Evolutionary conservation across 805 yeast genomes (phyloP), one percentile per base, ranked within the genome.

Genomic region (Pichia pseudocactophila): DNA sequence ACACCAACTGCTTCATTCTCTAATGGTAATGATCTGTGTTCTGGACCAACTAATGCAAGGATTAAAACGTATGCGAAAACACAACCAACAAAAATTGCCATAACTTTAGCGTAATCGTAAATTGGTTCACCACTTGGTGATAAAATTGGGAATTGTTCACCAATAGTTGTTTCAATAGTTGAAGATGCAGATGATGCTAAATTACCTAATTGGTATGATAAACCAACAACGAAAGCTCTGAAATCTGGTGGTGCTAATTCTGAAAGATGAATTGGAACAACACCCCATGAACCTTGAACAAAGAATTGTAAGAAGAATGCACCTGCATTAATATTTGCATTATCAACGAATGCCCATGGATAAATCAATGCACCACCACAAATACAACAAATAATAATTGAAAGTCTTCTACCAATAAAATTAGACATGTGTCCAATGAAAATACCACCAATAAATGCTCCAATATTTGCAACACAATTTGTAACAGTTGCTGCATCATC

Each of bases 251-350:
- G 80, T 33, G 81, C 69, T 47, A 80, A 65, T 58, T 77, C 83
- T 3, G 77, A 66, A 41, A 79, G 62, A 58, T 78, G 81, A 44
- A 76, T 67, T 41, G 84, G 84, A 41, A 73, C 66, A 34, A 76
- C 78, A 51, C 84, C 84, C 80, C 82, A 79, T 22, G 79, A 76
- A 53, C 84, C 84, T 61, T 77, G 82, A 41, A 79, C 82, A 46
- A 71, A 74, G 54, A 73, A 73, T 54, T 78, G 83, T 45, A 78
- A 59, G 62, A 74, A 76, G 57, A 78, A 77, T 1, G 64, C 82
- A 47, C 79, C 80, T 0, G 79, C 80, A 49, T 72, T 71, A 44
- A 74, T 69, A 15, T 70, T 78, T 31, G 63, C 61, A 28, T 58
- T 58, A 36, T 61, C 43, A 53, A 73, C 53, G 59, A 68, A 74